Conservation (phyloP, 1,139 yeast genomes). For the Geotrichum aggregatum region DNA sequence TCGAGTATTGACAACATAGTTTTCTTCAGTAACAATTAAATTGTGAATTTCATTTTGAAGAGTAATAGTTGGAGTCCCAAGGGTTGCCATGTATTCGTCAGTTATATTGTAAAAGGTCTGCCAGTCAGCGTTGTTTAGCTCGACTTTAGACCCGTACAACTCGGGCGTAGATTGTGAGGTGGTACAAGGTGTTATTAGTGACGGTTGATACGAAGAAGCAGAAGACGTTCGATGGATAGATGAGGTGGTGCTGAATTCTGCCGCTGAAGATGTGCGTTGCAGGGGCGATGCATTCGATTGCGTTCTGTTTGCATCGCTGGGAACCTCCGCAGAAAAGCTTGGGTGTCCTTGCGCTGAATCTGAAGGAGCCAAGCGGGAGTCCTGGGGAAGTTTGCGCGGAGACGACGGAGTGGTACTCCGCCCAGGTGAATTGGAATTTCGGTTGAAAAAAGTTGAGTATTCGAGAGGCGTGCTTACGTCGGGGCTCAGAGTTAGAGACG, state of each 20-base stretch:
- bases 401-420: no score
- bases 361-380: neutral
- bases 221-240: conserved; percentile 7
- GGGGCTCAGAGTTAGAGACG: no score
- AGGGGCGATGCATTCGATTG: neutral
- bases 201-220: conserved; percentile 8
- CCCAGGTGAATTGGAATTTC: no score
- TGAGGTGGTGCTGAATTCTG: conserved; percentile 3
- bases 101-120: conserved; percentile 12
- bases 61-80: conserved; percentile 7
- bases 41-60: conserved; percentile 19
- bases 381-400: neutral
- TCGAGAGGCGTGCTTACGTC: no score
- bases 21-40: conserved; percentile 17
- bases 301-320: neutral
- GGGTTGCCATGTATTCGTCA: conserved; percentile 6
- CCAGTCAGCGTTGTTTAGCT: conserved; percentile 19
- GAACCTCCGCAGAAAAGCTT: neutral
- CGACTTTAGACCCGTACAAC: conserved; percentile 8
- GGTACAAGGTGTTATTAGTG: conserved; percentile 14
- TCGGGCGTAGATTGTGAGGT: conserved; percentile 16
- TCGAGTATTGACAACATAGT: conserved; percentile 15
- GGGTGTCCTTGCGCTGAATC: neutral
- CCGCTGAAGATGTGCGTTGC: neutral
- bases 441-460: no score